Evolutionary conservation across 768 basidiomycete species (phyloP), one percentile per base, ranked within the genome.

Genomic region (Rhodotorula diobovata): DNA sequence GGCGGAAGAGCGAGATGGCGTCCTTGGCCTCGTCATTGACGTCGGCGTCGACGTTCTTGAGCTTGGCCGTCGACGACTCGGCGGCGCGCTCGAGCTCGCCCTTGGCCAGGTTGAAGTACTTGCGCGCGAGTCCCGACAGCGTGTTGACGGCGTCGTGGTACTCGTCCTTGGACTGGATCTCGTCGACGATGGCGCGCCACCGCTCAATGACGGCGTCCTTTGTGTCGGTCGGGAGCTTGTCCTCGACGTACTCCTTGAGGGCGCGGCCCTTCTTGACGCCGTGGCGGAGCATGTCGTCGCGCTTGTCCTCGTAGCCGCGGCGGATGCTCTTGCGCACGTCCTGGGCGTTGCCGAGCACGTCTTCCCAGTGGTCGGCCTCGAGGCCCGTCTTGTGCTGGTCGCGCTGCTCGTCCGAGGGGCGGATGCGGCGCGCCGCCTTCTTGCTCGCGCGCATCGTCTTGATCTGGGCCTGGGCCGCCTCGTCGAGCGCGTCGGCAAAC

Each of bases 161-260:
- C 41, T 59, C 58, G 58, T 41, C 41, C 58, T 59, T 59, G 58
- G 20, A 25, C 58, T 82, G 81, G 45, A 81, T 79, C 53, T 81
- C 78, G 55, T 77, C 77, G 68, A 80, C 75, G 61, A 81, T 79
- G 75, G 75, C 45, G 1, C 32, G 51, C 58, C 81, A 77, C 41
- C 78, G 73, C 65, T 80, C 73, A 70, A 82, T 79, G 35, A 82
- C 67, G 60, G 77, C 73, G 64, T 82, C 82, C 71, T 79, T 78
- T 53, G 79, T 79, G 70, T 81, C 80, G 78, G 58, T 78, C 78
- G 54, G 80, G 75, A 81, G 74, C 70, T 81, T 79, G 68, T 82
- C 82, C 68, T 82, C 81, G 61, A 59, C 54, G 63, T 67, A 72
- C 41, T 73, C 56, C 56, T 60, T 65, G 60, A 68, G 53, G 28